Percentiles rank a stretch among this genome's conserved stretches.
phyloP scores from a whole-genome alignment of 768 basidiomycete species.

The Collybia nuda region DNA sequence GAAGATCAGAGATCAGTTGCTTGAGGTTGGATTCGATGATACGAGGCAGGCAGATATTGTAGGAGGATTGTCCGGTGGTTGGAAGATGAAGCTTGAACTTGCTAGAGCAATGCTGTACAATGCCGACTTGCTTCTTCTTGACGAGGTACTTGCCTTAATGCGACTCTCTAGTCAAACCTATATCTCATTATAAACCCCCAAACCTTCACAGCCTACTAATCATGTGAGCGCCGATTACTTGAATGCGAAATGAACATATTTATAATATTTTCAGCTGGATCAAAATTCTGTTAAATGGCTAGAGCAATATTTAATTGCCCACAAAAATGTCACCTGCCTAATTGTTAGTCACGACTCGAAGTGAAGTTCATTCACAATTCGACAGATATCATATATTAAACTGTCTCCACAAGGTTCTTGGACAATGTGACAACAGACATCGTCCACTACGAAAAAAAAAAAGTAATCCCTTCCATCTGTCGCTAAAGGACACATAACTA shows the following conservation, averaged over 20 bases:
- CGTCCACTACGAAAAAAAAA: slow-evolving; percentile 95
- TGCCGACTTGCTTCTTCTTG: slow-evolving; percentile 80
- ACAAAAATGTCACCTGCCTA: slow-evolving; percentile 85
- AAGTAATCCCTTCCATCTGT: slow-evolving; percentile 36
- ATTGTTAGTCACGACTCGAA: slow-evolving; percentile 97
- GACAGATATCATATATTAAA: slow-evolving; percentile 3
- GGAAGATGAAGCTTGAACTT: slow-evolving; percentile 99
- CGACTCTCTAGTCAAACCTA: not conserved
- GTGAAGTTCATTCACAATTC: slow-evolving; percentile 41
- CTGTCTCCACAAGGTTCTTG: slow-evolving; percentile 62
- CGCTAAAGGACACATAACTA: not conserved
- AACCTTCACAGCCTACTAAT: slow-evolving; percentile 70
- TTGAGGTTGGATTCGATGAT: slow-evolving; percentile 91
- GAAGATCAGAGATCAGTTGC: slow-evolving; percentile 76
- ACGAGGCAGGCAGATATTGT: slow-evolving; percentile 81
- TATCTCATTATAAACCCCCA: slow-evolving; percentile 5
- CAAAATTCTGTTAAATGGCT: slow-evolving; percentile 88
- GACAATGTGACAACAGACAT: slow-evolving; percentile 96
- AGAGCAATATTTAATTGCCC: slow-evolving; percentile 80
- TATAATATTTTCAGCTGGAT: slow-evolving; percentile 54
- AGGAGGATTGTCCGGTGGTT: slow-evolving; percentile 91
- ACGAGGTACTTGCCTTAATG: slow-evolving; percentile 55
- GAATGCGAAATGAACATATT: not conserved
- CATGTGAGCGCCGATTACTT: slow-evolving; percentile 55
- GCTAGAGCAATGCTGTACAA: slow-evolving; percentile 97